Percentiles rank a stretch among this genome's conserved stretches.
These are phyloP conservation scores for Aureobasidium zeae DNA, from an alignment of 2,329 filamentous ascomycete genomes.

Conservation along the genomic window DNA sequence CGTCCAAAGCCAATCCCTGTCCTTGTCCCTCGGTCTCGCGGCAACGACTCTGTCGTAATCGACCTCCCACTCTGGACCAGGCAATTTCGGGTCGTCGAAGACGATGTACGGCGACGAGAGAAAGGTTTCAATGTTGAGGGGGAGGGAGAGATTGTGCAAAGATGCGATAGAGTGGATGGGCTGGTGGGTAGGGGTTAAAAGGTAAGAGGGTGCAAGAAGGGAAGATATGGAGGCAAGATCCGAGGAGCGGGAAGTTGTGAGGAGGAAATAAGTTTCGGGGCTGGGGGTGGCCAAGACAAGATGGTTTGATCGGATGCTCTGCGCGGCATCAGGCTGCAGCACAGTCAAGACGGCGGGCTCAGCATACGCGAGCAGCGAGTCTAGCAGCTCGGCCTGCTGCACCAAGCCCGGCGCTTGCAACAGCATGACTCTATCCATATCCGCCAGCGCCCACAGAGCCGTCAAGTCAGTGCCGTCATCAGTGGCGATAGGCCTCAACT, in stretches of 20 bases:
- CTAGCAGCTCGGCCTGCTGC: constrained; percentile 39
- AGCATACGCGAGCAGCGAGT: constrained; percentile 35
- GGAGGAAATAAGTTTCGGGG: constrained; percentile 17
- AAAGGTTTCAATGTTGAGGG: constrained; percentile 39
- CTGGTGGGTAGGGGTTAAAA: constrained; percentile 22
- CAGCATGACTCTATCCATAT: constrained; percentile 38
- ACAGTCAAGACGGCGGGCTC: constrained; percentile 24
- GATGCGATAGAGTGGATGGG: constrained; percentile 26
- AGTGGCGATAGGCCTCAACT: constrained; percentile 32
- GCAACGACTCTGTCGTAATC: constrained; percentile 34
- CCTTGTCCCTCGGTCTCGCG: constrained; percentile 36
- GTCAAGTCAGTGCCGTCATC: constrained; percentile 30
- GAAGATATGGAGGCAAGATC: constrained; percentile 21
- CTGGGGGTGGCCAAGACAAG: constrained; percentile 27
- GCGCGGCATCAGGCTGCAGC: constrained; percentile 19
- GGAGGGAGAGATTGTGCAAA: constrained; percentile 22
- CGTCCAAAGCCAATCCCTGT: constrained; percentile 42
- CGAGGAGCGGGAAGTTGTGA: constrained; percentile 16
- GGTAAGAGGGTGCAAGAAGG: constrained; percentile 27
- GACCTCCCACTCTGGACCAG: constrained; percentile 43
- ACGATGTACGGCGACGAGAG: constrained; percentile 38
- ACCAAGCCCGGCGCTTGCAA: constrained; percentile 38
- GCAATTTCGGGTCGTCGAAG: constrained; percentile 39
- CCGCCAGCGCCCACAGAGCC: constrained; percentile 36
- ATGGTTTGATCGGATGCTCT: constrained; percentile 19